A percentile compares a stretch with the other conserved stretches of the same genome.
These are phyloP conservation scores for Euphorbia corollata DNA, from an alignment of 441 rosid genomes.

Conservation along the genomic window DNA sequence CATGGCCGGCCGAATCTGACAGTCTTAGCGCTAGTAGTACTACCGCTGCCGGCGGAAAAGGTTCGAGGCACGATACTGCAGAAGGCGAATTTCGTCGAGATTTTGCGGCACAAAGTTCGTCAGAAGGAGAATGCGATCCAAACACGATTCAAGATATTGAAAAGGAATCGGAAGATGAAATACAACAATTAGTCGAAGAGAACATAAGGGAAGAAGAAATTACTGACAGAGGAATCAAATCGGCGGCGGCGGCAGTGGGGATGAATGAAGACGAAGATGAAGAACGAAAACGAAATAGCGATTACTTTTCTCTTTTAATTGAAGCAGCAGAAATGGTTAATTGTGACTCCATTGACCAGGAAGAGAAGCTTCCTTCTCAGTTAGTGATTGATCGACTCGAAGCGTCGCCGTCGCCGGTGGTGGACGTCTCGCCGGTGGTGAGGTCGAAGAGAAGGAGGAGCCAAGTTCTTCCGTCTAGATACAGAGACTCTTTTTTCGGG, in stretches of 20 bases:
- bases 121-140: constrained; percentile 15
- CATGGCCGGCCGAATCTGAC: background rate
- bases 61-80: background rate
- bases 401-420: background rate
- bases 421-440: constrained; percentile 6
- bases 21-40: background rate
- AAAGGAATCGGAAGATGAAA: background rate
- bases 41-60: background rate
- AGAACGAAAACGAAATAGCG: background rate
- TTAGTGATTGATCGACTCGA: too few species aligned
- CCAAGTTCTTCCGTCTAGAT: constrained; percentile 18
- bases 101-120: constrained; percentile 1
- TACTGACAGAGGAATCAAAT: too few species aligned
- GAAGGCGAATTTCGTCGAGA: background rate
- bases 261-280: too few species aligned
- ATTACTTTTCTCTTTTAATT: constrained; percentile 6
- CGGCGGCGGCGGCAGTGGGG: background rate
- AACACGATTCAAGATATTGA: background rate
- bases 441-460: constrained; percentile 18
- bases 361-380: background rate
- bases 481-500: constrained; percentile 18
- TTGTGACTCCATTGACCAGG: background rate
- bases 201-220: background rate
- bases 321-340: constrained; percentile 18
- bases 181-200: background rate